Evolutionary conservation across 2,329 filamentous ascomycete genomes (phyloP).

Genomic region (Dothideomycetes sp.): DNA sequence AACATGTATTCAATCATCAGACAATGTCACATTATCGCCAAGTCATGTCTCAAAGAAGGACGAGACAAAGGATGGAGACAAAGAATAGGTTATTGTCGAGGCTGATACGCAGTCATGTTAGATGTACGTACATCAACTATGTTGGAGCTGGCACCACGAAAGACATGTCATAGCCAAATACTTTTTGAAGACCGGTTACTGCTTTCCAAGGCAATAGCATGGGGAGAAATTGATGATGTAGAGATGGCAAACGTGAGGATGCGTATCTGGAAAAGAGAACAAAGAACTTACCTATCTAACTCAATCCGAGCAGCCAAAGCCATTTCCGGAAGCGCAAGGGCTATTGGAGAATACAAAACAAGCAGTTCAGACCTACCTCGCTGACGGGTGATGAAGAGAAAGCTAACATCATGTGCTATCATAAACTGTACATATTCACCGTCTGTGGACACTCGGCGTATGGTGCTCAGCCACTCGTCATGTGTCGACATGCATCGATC

Average conservation of each 20-base stretch:
- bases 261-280: neutral
- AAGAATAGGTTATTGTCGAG: too few species aligned
- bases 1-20: too few species aligned
- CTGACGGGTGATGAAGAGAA: slow-evolving; percentile 4
- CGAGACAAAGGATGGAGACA: too few species aligned
- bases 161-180: neutral
- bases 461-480: slow-evolving; percentile 26
- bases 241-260: neutral
- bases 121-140: too few species aligned
- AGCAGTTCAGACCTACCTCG: neutral
- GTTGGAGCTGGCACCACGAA: too few species aligned
- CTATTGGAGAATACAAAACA: neutral
- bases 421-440: slow-evolving; percentile 33
- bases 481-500: slow-evolving; percentile 26
- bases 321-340: slow-evolving; percentile 2
- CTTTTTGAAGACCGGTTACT: neutral
- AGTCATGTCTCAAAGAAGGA: too few species aligned
- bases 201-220: neutral
- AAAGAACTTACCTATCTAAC: neutral
- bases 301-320: neutral
- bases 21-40: too few species aligned
- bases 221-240: neutral
- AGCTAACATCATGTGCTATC: slow-evolving; percentile 32
- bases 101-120: too few species aligned
- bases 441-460: slow-evolving; percentile 34